These are phyloP conservation scores for Mortierella antarctica DNA, from an alignment of 192 early-diverging fungal species.

Conservation along the genomic window DNA sequence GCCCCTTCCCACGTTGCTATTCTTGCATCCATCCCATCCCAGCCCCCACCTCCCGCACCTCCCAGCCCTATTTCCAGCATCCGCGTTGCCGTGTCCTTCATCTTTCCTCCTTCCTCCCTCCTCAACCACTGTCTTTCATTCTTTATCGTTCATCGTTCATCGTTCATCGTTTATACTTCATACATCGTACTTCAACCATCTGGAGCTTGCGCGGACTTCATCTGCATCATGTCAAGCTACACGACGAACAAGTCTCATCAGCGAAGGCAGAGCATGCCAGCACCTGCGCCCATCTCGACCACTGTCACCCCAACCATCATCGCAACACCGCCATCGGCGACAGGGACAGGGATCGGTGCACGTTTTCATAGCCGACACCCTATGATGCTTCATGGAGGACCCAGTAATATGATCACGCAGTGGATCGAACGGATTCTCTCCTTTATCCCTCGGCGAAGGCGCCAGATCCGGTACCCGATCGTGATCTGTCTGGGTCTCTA, in stretches of 20 bases:
- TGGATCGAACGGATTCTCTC: constrained; percentile 21
- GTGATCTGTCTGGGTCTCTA: constrained; percentile 22
- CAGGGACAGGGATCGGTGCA: constrained; percentile 35
- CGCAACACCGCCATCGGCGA: constrained; percentile 49
- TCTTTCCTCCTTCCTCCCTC: background rate
- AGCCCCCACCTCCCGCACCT: background rate
- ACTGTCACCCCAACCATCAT: constrained; percentile 41
- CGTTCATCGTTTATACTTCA: no score
- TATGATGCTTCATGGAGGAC: constrained; percentile 39
- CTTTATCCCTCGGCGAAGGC: constrained; percentile 33
- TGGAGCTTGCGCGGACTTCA: background rate
- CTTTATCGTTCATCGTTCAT: background rate
- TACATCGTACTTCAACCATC: background rate
- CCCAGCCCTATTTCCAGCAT: background rate
- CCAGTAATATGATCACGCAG: constrained; percentile 5
- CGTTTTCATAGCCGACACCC: constrained; percentile 43
- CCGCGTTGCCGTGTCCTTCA: background rate
- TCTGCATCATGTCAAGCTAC: constrained; percentile 25
- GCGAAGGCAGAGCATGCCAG: constrained; percentile 41
- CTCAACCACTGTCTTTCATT: background rate
- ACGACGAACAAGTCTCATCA: constrained; percentile 33
- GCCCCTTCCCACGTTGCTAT: no score
- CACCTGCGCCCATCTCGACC: constrained; percentile 47
- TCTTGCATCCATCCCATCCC: background rate
- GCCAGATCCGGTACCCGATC: constrained; percentile 40